These are phyloP conservation scores for Dactylella cylindrospora DNA, from an alignment of 2,329 filamentous ascomycete species.

Conservation along the genomic window DNA sequence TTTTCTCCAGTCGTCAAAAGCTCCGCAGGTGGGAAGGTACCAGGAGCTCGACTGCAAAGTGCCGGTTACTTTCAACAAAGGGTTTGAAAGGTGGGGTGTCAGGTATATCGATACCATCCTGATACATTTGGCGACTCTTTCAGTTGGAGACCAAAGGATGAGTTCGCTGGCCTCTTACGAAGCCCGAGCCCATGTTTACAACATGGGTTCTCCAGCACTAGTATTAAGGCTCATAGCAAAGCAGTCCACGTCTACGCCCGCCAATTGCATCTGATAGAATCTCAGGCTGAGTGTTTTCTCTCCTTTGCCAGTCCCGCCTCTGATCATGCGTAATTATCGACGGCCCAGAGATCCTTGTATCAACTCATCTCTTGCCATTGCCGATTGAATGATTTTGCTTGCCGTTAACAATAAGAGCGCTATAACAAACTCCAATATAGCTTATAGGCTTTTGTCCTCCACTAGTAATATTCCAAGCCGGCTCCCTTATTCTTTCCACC, in stretches of 20 bases:
- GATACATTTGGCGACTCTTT: conserved; percentile 26
- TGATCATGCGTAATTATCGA: conserved; percentile 10
- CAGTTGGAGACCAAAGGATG: conserved; percentile 22
- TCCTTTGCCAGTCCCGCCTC: neutral
- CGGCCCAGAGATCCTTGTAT: too few species aligned
- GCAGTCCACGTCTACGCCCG: conserved; percentile 7
- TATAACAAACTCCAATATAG: too few species aligned
- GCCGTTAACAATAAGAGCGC: too few species aligned
- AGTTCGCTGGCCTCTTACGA: too few species aligned
- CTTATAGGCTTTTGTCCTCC: too few species aligned
- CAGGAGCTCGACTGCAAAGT: conserved; percentile 30
- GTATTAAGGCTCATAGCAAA: conserved; percentile 1
- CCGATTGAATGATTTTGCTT: too few species aligned
- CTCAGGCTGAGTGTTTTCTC: neutral
- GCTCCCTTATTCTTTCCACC: too few species aligned
- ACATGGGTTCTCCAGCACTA: conserved; percentile 36
- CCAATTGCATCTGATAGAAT: conserved; percentile 37
- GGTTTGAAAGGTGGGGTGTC: conserved; percentile 40
- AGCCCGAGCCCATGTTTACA: conserved; percentile 7
- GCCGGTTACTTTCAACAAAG: conserved; percentile 34
- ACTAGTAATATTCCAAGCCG: too few species aligned
- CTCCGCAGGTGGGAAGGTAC: conserved; percentile 9
- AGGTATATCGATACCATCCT: conserved; percentile 43
- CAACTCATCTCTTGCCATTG: too few species aligned
- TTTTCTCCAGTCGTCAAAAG: too few species aligned